Evolutionary conservation across 2,329 filamentous ascomycete species (phyloP).

Genomic region (Talaromyces sp.): DNA sequence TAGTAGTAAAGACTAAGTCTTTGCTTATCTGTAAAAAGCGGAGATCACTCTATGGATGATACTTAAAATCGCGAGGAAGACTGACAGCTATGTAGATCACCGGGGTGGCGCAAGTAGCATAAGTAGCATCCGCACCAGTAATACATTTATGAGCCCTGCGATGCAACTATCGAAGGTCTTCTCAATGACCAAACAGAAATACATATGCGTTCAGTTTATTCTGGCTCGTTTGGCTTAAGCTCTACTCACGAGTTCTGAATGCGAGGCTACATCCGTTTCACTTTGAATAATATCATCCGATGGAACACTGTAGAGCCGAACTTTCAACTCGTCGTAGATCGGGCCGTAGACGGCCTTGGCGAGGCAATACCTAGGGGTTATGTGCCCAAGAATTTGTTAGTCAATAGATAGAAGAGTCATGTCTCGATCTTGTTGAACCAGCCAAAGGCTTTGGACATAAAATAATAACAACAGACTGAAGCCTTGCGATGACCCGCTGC

Average conservation of each 20-base stretch:
- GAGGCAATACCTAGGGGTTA: too few species aligned
- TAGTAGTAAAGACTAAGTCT: background rate
- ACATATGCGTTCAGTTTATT: background rate
- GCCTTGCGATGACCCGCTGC: background rate
- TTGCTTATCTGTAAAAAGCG: background rate
- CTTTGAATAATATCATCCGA: background rate
- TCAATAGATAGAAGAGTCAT: background rate
- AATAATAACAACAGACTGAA: background rate
- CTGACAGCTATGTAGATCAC: background rate
- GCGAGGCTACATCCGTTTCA: background rate
- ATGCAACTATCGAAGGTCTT: background rate
- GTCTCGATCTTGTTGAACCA: background rate
- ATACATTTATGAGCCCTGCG: background rate
- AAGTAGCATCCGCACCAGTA: background rate
- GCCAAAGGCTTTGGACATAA: background rate
- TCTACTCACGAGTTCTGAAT: background rate
- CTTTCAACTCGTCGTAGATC: background rate
- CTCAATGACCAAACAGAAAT: background rate
- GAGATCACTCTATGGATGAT: background rate
- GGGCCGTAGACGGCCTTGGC: too few species aligned
- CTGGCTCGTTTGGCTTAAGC: background rate
- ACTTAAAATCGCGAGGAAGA: background rate
- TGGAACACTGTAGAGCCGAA: background rate
- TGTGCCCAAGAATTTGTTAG: too few species aligned
- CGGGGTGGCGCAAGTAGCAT: background rate